Percentiles rank a stretch among this genome's conserved stretches.
These are phyloP conservation scores for Solanum hybrid DNA, from an alignment of 305 asterid genomes.

Conservation along the genomic window DNA sequence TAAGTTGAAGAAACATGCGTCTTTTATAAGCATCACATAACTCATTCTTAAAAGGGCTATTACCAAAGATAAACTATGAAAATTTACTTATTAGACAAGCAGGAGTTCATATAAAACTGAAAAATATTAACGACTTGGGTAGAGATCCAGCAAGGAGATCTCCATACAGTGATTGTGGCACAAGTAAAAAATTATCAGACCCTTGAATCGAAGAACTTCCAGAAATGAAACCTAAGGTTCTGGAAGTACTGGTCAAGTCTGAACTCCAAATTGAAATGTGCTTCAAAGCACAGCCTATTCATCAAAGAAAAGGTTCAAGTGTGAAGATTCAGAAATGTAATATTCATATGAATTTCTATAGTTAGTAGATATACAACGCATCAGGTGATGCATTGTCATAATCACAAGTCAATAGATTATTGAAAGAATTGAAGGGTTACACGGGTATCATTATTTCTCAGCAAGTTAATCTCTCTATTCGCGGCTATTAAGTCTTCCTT, in stretches of 20 bases:
- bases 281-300: neutral
- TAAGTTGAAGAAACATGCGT: neutral
- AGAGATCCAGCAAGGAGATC: neutral
- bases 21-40: neutral
- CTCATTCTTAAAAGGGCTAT: neutral
- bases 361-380: neutral
- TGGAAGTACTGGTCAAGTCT: neutral
- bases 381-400: neutral
- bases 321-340: neutral
- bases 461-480: neutral
- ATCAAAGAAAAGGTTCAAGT: neutral
- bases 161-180: neutral
- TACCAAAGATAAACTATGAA: neutral
- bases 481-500: neutral
- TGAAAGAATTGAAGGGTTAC: neutral
- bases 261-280: neutral
- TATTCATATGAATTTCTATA: neutral
- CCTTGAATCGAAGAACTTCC: conserved; percentile 1
- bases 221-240: neutral
- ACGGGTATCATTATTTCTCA: neutral
- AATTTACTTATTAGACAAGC: neutral
- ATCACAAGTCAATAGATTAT: neutral
- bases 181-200: neutral
- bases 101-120: neutral
- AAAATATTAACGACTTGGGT: neutral